These are phyloP conservation scores for Alternaria dauci DNA, from an alignment of 2,329 filamentous ascomycete species.

Conservation along the genomic window DNA sequence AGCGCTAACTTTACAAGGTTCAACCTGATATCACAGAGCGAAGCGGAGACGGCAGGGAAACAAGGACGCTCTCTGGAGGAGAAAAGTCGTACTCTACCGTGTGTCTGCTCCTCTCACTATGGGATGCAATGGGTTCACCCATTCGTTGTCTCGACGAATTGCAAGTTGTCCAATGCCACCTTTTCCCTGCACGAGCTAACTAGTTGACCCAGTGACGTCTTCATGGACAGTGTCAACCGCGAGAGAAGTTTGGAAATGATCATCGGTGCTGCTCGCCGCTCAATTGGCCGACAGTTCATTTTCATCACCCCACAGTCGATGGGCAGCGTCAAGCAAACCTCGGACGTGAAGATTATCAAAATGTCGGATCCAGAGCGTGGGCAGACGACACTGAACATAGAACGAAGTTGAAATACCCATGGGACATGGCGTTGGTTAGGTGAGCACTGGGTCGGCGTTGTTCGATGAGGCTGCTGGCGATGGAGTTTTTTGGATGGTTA, in stretches of 20 bases:
- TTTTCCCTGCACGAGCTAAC: constrained; percentile 21
- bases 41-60: constrained; percentile 76
- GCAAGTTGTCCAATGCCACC: constrained; percentile 50
- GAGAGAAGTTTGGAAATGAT: constrained; percentile 94
- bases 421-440: neutral
- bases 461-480: neutral
- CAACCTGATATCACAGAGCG: constrained; percentile 74
- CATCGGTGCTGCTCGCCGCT: constrained; percentile 82
- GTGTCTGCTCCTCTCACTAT: constrained; percentile 88
- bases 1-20: constrained; percentile 52
- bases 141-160: constrained; percentile 97
- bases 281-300: constrained; percentile 92
- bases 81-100: constrained; percentile 99
- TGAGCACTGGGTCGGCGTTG: neutral
- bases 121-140: constrained; percentile 98
- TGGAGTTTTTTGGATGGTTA: constrained; percentile 23
- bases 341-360: constrained; percentile 83
- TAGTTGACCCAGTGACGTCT: constrained; percentile 72
- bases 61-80: constrained; percentile 91
- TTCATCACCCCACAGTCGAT: constrained; percentile 95
- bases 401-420: constrained; percentile 9
- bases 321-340: constrained; percentile 51
- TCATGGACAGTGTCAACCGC: constrained; percentile 98
- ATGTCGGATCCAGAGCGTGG: constrained; percentile 63
- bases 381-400: constrained; percentile 54